Evolutionary conservation across 768 basidiomycete genomes (phyloP).

Genomic region (Clitopilus passeckerianus): DNA sequence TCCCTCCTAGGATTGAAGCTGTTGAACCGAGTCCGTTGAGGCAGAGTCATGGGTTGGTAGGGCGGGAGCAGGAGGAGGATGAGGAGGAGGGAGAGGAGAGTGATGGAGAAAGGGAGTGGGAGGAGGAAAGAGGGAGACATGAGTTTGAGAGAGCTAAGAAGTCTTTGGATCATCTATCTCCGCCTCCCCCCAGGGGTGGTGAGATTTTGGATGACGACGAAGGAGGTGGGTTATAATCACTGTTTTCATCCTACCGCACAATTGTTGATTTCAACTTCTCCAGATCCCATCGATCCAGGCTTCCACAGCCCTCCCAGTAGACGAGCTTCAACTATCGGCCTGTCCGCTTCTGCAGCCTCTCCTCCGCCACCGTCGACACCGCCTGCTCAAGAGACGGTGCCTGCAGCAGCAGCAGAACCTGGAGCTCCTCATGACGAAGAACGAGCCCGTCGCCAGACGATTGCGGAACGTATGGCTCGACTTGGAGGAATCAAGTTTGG

Average conservation of each 20-base stretch:
- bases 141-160: slow-evolving; percentile 3
- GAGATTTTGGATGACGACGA: slow-evolving; percentile 60
- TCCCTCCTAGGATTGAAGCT: background rate
- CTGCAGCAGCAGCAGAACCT: slow-evolving; percentile 9
- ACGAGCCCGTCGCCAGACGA: slow-evolving; percentile 56
- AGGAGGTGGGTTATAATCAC: slow-evolving; percentile 40
- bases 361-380: slow-evolving; percentile 5
- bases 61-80: background rate
- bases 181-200: slow-evolving; percentile 18
- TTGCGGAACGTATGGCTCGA: slow-evolving; percentile 94
- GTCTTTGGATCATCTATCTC: slow-evolving; percentile 17
- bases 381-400: background rate
- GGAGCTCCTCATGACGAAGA: slow-evolving; percentile 36
- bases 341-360: slow-evolving; percentile 7
- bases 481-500: slow-evolving; percentile 85
- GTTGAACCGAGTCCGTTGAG: slow-evolving; percentile 1
- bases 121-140: background rate
- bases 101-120: background rate
- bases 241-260: background rate
- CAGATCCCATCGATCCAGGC: slow-evolving; percentile 67
- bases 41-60: background rate
- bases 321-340: slow-evolving; percentile 25
- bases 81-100: background rate
- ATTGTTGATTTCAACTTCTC: slow-evolving; percentile 3
- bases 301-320: slow-evolving; percentile 49